phyloP scores from a whole-genome alignment of 257 asterid species.

The Asclepias syriaca region DNA sequence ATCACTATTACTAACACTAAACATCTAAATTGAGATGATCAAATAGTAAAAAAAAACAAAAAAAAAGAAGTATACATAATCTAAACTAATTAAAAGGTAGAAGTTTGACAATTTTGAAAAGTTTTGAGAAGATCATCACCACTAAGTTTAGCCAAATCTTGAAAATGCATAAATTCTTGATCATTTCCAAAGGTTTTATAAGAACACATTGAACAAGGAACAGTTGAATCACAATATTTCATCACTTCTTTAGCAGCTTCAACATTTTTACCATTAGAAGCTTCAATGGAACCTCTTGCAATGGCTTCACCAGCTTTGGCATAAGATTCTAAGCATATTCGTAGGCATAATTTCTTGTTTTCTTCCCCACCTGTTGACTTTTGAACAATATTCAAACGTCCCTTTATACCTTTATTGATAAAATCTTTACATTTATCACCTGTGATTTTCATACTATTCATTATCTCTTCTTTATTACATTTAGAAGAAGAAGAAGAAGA shows the following conservation, averaged over 20 bases:
- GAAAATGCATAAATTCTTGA: not conserved
- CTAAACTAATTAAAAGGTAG: no score
- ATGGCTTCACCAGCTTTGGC: not conserved
- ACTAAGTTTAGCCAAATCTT: not conserved
- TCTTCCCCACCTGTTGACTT: not conserved
- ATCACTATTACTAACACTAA: no score
- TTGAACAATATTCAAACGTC: not conserved
- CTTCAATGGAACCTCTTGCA: not conserved
- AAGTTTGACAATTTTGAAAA: not conserved
- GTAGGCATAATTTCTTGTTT: not conserved
- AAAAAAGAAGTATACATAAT: no score
- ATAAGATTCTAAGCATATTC: not conserved
- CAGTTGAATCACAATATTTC: not conserved
- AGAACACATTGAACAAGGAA: not conserved
- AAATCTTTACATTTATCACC: not conserved
- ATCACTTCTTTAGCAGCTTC: not conserved
- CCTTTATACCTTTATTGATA: not conserved
- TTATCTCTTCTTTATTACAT: not conserved
- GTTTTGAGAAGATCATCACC: not conserved
- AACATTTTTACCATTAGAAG: not conserved
- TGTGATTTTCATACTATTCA: not conserved
- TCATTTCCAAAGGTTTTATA: not conserved
- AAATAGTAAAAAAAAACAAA: no score
- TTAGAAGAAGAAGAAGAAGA: not conserved
- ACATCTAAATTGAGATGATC: no score